These are phyloP conservation scores for Ephemerocybe angulata DNA, from an alignment of 768 basidiomycete species.

Conservation along the genomic window DNA sequence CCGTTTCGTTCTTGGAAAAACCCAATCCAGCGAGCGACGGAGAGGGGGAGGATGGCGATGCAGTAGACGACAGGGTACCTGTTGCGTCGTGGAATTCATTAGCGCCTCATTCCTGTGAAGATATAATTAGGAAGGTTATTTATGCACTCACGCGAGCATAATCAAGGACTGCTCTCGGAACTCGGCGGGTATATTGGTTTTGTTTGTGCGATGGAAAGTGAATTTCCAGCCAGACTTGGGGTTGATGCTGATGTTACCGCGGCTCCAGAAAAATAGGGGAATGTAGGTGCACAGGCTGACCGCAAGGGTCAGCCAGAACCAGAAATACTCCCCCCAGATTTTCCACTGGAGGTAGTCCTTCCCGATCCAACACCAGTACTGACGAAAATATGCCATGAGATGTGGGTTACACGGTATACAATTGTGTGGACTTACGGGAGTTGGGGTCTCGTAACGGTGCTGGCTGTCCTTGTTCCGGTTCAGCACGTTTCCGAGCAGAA, in stretches of 20 bases:
- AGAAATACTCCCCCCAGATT: conserved; percentile 41
- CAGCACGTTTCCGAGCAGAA: conserved; percentile 24
- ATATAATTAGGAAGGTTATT: not conserved
- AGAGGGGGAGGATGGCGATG: too few species aligned
- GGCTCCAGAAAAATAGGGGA: conserved; percentile 34
- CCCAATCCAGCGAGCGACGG: too few species aligned
- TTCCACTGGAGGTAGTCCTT: conserved; percentile 24
- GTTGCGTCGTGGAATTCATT: too few species aligned
- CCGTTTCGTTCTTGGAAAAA: too few species aligned
- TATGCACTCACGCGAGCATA: not conserved
- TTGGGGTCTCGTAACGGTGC: conserved; percentile 27
- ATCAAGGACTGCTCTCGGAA: conserved; percentile 6
- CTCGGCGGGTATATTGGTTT: conserved; percentile 15
- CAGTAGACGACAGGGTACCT: too few species aligned
- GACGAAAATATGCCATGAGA: not conserved
- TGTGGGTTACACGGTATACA: not conserved
- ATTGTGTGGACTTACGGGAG: conserved; percentile 27
- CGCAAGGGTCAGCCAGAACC: conserved; percentile 41
- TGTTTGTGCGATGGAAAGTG: conserved; percentile 14
- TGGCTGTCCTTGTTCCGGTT: conserved; percentile 14
- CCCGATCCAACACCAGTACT: conserved; percentile 46
- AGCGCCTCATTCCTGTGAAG: too few species aligned
- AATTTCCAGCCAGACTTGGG: conserved; percentile 33
- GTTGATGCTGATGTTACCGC: conserved; percentile 31
- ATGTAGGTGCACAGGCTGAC: conserved; percentile 32